Evolutionary conservation across 805 yeast genomes (phyloP), one percentile per base, ranked within the genome.

Genomic region (Nakazawaea wickerhamii): DNA sequence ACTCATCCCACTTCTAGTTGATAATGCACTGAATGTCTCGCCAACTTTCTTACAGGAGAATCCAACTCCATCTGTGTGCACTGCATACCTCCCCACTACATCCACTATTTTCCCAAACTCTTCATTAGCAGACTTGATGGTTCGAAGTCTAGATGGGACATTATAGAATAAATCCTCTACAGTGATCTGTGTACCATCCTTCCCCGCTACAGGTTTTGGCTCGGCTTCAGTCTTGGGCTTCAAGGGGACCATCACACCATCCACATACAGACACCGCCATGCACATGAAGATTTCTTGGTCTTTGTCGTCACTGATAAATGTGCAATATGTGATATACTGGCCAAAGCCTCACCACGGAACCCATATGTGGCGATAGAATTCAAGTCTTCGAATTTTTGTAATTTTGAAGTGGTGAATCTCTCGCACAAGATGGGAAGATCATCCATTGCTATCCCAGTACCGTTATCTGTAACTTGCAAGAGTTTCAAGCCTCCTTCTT

Each of bases 281-380:
- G 96, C 97, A 54, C 87, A 73, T 0, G 71, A 64, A 1, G 80
- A 73, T 1, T 63, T 71, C 5, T 50, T 54, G 0, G 84, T 77
- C 60, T 85, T 89, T 0, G 97, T 86, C 1, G 81, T 71, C 5
- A 93, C 95, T 0, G 87, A 71, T 1, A 93, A 65, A 45, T 89
- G 82, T 0, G 97, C 73, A 17, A 93, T 82, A 55, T 91, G 96
- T 0, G 96, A 88, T 6, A 93, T 90, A 56, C 93, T 81, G 1
- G 98, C 96, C 38, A 93, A 67, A 0, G 99, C 99, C 60, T 93
- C 99, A 13, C 99, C 99, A 43, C 99, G 71, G 58, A 93, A 93
- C 4, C 99, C 99, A 59, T 88, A 88, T 0, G 98, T 90, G 18
- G 74, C 65, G 19, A 93, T 75, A 4, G 70, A 59, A 38, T 67